Conservation (phyloP, 345 rosid genomes). For the Populus davidiana region DNA sequence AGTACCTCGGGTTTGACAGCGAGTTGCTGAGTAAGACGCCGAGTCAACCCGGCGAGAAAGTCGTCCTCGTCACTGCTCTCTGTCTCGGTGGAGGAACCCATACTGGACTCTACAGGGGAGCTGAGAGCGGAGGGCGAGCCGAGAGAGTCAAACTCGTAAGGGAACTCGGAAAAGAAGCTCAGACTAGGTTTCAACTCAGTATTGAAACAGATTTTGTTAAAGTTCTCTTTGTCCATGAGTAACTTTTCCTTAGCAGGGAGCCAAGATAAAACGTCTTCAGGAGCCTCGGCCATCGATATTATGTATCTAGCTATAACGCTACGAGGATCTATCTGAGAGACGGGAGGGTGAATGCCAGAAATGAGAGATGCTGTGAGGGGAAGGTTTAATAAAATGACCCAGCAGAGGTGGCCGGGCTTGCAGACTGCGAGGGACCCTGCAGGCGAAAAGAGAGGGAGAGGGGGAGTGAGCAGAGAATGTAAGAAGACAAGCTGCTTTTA, state of each 20-base stretch:
- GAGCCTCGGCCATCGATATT: background rate
- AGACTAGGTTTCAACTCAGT: conserved; percentile 9
- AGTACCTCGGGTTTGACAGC: conserved; percentile 15
- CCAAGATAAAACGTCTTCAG: background rate
- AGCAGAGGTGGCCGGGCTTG: conserved; percentile 15
- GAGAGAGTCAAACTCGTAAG: conserved; percentile 29
- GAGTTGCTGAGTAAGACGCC: conserved; percentile 24
- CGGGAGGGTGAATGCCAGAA: background rate
- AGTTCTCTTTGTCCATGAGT: conserved; percentile 7
- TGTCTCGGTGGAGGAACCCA: conserved; percentile 3
- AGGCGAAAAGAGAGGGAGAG: background rate
- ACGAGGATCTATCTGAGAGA: too few species aligned
- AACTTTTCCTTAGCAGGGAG: conserved; percentile 13
- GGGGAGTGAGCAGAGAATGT: conserved; percentile 30
- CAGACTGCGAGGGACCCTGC: conserved; percentile 21
- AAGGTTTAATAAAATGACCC: conserved; percentile 16
- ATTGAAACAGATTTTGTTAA: background rate
- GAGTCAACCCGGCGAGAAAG: conserved; percentile 24
- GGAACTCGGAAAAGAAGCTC: conserved; percentile 30
- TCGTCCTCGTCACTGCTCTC: conserved; percentile 21
- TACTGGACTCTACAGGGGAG: conserved; percentile 16
- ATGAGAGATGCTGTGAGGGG: conserved; percentile 15
- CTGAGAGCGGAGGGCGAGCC: conserved; percentile 1
- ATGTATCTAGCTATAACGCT: background rate
- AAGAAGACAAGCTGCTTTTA: conserved; percentile 49